These are phyloP conservation scores for Kingdonia uniflora DNA, from an alignment of 164 flowering plant genomes.

Conservation along the genomic window DNA sequence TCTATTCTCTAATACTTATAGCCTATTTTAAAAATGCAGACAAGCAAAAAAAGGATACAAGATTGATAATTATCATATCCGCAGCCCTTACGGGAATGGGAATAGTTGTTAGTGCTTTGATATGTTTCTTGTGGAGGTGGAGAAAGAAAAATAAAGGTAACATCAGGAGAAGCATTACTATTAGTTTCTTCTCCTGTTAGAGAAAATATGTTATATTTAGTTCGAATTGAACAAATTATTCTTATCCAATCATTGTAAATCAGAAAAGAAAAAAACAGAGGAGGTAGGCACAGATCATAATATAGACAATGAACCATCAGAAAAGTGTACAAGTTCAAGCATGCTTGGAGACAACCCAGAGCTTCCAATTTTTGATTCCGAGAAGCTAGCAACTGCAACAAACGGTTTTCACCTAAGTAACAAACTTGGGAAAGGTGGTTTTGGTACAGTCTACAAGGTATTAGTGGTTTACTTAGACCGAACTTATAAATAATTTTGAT, in stretches of 20 bases:
- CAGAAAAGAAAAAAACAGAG: neutral
- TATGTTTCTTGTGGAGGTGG: neutral
- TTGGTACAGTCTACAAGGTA: neutral
- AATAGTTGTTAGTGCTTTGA: neutral
- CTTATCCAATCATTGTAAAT: too few species aligned
- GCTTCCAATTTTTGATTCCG: neutral
- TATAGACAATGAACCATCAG: neutral
- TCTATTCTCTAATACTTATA: too few species aligned
- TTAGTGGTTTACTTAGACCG: too few species aligned
- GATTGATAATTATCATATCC: too few species aligned
- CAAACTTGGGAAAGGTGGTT: conserved; percentile 2
- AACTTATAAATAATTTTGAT: too few species aligned
- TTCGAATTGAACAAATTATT: too few species aligned
- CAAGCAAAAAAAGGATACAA: too few species aligned
- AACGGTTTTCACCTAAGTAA: neutral
- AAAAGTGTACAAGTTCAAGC: neutral
- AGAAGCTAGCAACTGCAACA: neutral
- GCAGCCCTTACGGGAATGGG: too few species aligned
- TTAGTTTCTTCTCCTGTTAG: neutral
- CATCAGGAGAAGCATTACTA: neutral
- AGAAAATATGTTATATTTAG: too few species aligned
- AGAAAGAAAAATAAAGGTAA: neutral
- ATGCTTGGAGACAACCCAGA: neutral
- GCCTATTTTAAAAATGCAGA: too few species aligned
- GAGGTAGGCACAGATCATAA: neutral